These are phyloP conservation scores for Solanum tarapatanum DNA, from an alignment of 257 asterid genomes.

Conservation along the genomic window DNA sequence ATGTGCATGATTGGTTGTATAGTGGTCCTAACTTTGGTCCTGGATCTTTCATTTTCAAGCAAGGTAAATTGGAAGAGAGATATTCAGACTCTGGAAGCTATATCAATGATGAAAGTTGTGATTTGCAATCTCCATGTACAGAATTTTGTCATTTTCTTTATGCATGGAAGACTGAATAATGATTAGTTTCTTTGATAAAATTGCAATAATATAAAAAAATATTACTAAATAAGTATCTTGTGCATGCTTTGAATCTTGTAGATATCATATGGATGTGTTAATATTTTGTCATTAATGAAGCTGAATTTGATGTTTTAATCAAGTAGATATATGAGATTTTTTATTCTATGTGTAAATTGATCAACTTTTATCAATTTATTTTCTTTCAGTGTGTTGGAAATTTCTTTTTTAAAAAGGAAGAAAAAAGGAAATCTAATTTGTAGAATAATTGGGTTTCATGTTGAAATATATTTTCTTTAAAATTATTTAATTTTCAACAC, in stretches of 20 bases:
- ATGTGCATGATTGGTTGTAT: conserved; percentile 81
- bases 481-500: neutral
- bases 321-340: neutral
- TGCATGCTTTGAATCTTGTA: neutral
- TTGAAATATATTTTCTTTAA: neutral
- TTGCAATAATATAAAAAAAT: neutral
- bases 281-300: neutral
- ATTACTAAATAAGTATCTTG: neutral
- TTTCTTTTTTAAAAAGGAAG: neutral
- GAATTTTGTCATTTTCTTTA: conserved; percentile 68
- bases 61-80: conserved; percentile 13
- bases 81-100: neutral
- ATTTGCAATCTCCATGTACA: conserved; percentile 9
- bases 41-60: conserved; percentile 60
- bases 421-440: neutral
- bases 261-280: neutral
- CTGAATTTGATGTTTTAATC: neutral
- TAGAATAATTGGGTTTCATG: neutral
- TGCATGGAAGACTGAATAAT: conserved; percentile 62
- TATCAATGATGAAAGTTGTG: conserved; percentile 3
- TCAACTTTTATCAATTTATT: neutral
- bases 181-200: neutral
- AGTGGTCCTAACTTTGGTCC: conserved; percentile 24
- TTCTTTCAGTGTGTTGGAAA: neutral
- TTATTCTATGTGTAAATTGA: neutral